Percentiles rank a stretch among this genome's conserved stretches.
Evolutionary conservation across 257 asterid species (phyloP).

Genomic region (Plantago ovata): DNA sequence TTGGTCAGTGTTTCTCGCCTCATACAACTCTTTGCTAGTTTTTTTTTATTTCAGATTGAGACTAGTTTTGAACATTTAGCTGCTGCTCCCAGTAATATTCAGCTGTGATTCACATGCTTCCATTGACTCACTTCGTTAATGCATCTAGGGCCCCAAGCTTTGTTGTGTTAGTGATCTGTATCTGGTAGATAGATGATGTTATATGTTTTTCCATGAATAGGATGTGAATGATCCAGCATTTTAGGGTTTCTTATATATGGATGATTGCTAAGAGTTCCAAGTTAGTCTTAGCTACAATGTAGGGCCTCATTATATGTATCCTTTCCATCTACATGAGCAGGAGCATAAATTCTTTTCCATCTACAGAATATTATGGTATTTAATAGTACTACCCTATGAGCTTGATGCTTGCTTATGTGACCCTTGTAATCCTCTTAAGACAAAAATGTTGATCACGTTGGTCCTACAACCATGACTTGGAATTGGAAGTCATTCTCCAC

Average conservation of each 20-base stretch:
- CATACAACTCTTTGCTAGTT: not conserved
- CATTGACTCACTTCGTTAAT: too few species aligned
- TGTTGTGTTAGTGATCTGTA: not conserved
- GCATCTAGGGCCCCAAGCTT: too few species aligned
- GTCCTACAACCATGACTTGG: not conserved
- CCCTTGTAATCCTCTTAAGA: not conserved
- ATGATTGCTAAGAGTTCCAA: not conserved
- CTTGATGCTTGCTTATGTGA: not conserved
- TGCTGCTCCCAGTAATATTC: not conserved
- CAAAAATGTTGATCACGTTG: not conserved
- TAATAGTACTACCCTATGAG: not conserved
- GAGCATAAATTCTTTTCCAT: not conserved
- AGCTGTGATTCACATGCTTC: too few species aligned
- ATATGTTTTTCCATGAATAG: not conserved
- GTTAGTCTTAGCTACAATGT: not conserved
- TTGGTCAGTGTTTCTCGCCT: constrained; percentile 19
- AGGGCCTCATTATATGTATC: not conserved
- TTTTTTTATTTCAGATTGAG: not conserved
- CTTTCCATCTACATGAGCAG: not conserved
- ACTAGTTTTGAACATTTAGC: not conserved
- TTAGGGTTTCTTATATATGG: not conserved
- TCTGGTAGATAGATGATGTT: too few species aligned
- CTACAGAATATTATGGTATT: not conserved
- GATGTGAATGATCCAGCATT: not conserved
- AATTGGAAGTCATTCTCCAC: not conserved